Base-by-base conservation (phyloP, 2,329 filamentous ascomycete species). In the Aureobasidium sp. region DNA sequence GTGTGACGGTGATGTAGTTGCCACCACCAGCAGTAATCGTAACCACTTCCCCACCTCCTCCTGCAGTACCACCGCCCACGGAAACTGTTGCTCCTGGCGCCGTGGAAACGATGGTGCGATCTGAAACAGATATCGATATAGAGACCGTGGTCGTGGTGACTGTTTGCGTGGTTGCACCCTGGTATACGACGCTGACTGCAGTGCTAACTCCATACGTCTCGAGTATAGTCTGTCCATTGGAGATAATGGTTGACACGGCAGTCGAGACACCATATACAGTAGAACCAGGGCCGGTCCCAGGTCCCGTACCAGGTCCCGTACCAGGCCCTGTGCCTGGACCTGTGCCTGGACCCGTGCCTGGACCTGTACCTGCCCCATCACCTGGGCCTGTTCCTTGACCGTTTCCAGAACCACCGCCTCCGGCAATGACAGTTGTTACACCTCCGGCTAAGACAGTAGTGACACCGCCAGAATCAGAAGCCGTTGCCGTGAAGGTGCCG, bases 151-250 rank as follows among this genome's bases (percentile, higher is more conserved):
- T 70, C 27, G 68, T 69, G 15, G 69, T 70, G 9, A 70, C 64
- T 0, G 70, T 72, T 26, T 55, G 61, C 0, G 69, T 61, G 9
- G 24, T 53, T 39, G 46, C 46, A 3, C 66, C 67, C 15, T 66
- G 26, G 44, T 67, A 69, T 43, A 64, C 61, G 20, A 71, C 61
- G 24, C 63, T 65, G 44, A 70, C 50, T 8, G 62, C 68, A 7
- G 70, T 71, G 29, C 65, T 66, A 47, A 71, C 65, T 17, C 67
- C 69, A 63, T 69, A 69, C 36, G 68, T 68, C 4, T 64, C 65
- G 5, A 65, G 26, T 26, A 64, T 61, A 7, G 69, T 67, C n/a
- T 67, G 63, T 56, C 69, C 70, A 32, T 70, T 66, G 13, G 66
- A 67, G 41, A 68, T 62, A 39, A 65, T 64, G 15, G 69, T 70